Evolutionary conservation across 1,139 yeast genomes (phyloP), one percentile per base, ranked within the genome.

Genomic region (Geotrichum citri-aurantii): DNA sequence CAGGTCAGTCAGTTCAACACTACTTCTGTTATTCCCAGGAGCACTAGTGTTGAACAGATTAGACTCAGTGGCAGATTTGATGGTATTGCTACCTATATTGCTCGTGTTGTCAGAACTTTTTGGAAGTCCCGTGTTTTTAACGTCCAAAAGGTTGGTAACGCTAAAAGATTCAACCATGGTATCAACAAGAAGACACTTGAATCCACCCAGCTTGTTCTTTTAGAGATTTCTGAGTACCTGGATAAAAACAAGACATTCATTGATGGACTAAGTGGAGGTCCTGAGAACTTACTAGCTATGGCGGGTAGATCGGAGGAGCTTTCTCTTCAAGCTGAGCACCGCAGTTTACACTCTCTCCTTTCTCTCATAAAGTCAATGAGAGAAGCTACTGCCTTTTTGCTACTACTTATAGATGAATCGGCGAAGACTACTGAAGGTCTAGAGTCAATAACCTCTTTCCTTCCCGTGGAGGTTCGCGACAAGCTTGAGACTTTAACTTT

Each of bases 61-160:
- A 82, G 89, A 42, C 79, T 93, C 63, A 88, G 97, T 73, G 96
- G 96, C 65, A 78, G 97, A 64, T 91, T 92, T 67, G 93, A 90
- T 71, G 98, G 97, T 55, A 81, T 91, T n/a, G 85, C 95, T 21
- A 79, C 91, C 50, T 81, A 92, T 61, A 75, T 91, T 44, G 81
- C 96, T 0, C 81, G 99, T 67, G 73, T 91, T 23, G 82, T 93
- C 65, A 80, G 95, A 63, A 85, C 85, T 40, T 77, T 83, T 57
- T 95, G 99, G 99, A 80, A 80, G 58, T 77, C 76, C 40, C 84
- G 83, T 57, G 88, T 91, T 2, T 89, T 92, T 67, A 77, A 77
- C 10, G 70, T 81, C 54, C 66, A 55, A 33, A 75, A 77, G 54
- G 75, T 81, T 51, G 59, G 59, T 33, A 52, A 55, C 24, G 56